Evolutionary conservation across 225 moss, liverwort and hornwort species (phyloP).

Genomic region (Thuidium tamariscinum): DNA sequence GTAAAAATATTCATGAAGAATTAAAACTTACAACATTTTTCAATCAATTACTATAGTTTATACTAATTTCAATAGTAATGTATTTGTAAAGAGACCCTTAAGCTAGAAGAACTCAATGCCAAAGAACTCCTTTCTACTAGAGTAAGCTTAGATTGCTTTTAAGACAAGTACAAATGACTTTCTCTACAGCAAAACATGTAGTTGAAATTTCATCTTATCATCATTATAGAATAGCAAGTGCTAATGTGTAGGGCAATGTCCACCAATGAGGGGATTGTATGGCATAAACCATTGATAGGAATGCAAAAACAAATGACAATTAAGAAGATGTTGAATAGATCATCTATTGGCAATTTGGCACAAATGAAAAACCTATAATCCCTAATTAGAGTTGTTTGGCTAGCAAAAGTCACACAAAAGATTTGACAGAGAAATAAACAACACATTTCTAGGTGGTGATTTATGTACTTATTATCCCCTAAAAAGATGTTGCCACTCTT

Average conservation of each 20-base stretch:
- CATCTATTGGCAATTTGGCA: too few species aligned
- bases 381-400: rapidly evolving
- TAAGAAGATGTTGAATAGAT: too few species aligned
- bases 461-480: background rate
- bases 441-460: rapidly evolving
- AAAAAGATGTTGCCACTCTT: too few species aligned
- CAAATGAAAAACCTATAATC: rapidly evolving
- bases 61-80: background rate
- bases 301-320: too few species aligned
- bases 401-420: rapidly evolving
- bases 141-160: background rate
- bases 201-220: background rate
- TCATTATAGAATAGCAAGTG: background rate
- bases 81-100: background rate
- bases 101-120: background rate
- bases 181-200: background rate
- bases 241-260: rapidly evolving
- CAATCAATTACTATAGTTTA: background rate
- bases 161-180: too few species aligned
- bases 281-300: too few species aligned
- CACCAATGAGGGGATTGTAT: rapidly evolving
- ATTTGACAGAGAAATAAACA: rapidly evolving
- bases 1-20: too few species aligned
- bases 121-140: background rate
- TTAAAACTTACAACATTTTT: background rate